Conservation (phyloP, 495 filamentous ascomycete genomes). For the Emericellopsis terricola region DNA sequence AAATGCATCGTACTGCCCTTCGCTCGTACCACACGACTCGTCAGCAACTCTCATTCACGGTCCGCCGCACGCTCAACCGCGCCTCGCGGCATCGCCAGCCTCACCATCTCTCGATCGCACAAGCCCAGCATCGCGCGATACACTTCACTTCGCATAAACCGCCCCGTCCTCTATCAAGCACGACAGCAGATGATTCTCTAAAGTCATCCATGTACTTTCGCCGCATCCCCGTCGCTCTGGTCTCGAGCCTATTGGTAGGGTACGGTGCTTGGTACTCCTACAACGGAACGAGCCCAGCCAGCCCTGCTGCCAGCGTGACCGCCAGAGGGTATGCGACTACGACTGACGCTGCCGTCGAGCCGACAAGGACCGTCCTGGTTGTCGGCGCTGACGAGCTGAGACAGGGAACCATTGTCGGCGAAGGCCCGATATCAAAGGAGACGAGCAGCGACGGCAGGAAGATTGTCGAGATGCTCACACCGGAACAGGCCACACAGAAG, state of each 20-base stretch:
- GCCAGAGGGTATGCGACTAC: conserved; percentile 3
- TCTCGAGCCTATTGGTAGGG: conserved; percentile 25
- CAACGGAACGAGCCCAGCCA: conserved; percentile 14
- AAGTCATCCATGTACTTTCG: conserved; percentile 32
- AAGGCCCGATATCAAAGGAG: conserved; percentile 71
- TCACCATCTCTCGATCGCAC: too few species aligned
- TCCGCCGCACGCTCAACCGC: conserved; percentile 17
- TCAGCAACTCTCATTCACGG: conserved; percentile 21
- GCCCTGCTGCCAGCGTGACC: conserved; percentile 9
- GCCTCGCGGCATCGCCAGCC: conserved; percentile 15
- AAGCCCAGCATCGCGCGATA: conserved; percentile 9
- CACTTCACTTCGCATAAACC: conserved; percentile 5
- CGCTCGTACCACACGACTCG: conserved; percentile 26
- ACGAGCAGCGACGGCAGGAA: conserved; percentile 63
- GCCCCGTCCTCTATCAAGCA: conserved; percentile 7
- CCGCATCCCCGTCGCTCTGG: conserved; percentile 21
- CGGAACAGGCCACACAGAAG: conserved; percentile 84
- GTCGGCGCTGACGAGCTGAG: conserved; percentile 75
- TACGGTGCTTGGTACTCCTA: conserved; percentile 33
- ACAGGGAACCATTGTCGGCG: conserved; percentile 59
- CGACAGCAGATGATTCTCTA: conserved; percentile 18
- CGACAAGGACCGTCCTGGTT: conserved; percentile 39
- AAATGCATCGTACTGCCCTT: conserved; percentile 29
- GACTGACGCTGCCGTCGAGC: conserved; percentile 7
- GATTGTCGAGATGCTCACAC: conserved; percentile 86